These are phyloP conservation scores for Clonostachys chloroleuca DNA, from an alignment of 2,329 filamentous ascomycete species.

Conservation along the genomic window DNA sequence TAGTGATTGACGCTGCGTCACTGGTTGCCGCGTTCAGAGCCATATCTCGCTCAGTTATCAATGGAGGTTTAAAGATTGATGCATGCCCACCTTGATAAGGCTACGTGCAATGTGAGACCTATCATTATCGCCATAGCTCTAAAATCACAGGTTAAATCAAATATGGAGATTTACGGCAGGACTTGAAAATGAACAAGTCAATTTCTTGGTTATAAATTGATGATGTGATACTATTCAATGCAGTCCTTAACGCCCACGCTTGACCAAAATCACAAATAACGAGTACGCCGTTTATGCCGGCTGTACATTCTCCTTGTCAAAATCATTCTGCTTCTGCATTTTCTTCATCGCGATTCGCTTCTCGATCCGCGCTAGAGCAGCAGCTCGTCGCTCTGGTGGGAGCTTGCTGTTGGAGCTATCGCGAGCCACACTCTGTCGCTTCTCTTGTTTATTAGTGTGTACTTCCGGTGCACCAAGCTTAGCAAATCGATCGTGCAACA, in stretches of 20 bases:
- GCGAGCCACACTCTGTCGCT: slow-evolving; percentile 7
- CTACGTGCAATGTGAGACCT: neutral
- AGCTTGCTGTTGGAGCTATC: slow-evolving; percentile 32
- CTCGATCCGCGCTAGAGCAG: slow-evolving; percentile 50
- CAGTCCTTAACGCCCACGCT: neutral
- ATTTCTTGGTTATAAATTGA: neutral
- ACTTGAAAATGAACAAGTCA: neutral
- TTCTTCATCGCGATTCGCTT: slow-evolving; percentile 47
- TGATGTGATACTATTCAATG: neutral
- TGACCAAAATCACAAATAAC: slow-evolving; percentile 1
- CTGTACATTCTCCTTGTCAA: slow-evolving; percentile 48
- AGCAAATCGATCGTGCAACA: slow-evolving; percentile 38
- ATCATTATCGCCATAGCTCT: neutral
- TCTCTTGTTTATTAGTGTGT: too few relatives aligned
- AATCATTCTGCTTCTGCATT: slow-evolving; percentile 21
- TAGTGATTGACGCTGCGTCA: slow-evolving; percentile 24
- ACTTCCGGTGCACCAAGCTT: slow-evolving; percentile 33
- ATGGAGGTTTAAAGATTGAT: too few relatives aligned
- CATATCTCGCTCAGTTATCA: too few relatives aligned
- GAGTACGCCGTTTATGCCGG: slow-evolving; percentile 11
- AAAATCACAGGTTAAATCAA: neutral
- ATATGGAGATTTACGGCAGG: too few relatives aligned
- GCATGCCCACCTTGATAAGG: too few relatives aligned
- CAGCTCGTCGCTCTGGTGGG: slow-evolving; percentile 45
- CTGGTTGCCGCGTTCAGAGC: neutral